Evolutionary conservation across 345 rosid species (phyloP).

Genomic region (Lepidium aucheri): DNA sequence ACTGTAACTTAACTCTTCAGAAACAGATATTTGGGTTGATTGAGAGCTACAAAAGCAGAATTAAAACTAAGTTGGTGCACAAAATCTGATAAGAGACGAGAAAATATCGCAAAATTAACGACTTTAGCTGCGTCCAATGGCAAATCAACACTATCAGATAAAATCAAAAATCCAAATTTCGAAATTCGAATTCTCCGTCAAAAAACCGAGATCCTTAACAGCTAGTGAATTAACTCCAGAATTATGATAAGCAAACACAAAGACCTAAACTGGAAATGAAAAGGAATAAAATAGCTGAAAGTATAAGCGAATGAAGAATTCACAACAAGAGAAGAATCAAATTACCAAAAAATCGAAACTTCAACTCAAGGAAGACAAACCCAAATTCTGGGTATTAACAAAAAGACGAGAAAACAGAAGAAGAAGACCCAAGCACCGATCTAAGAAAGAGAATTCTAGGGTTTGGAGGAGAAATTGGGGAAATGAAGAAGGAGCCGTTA

Average conservation of each 20-base stretch:
- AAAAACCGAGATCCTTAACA: neutral
- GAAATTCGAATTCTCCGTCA: neutral
- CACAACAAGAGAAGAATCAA: neutral
- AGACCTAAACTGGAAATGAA: neutral
- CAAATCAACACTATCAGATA: neutral
- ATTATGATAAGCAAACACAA: neutral
- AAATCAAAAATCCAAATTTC: neutral
- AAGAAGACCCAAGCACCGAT: neutral
- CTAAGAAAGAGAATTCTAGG: conserved; percentile 1
- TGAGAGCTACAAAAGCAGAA: conserved; percentile 17
- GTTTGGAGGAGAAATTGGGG: neutral
- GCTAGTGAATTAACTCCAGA: neutral
- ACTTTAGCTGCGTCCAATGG: neutral
- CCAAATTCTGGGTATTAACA: conserved; percentile 4
- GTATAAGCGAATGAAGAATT: neutral
- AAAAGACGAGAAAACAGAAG: neutral
- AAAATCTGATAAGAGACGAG: neutral
- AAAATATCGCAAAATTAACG: neutral
- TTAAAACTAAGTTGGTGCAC: neutral
- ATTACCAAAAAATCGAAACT: neutral
- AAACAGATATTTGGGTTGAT: neutral
- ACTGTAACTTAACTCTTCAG: neutral
- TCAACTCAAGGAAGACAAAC: neutral
- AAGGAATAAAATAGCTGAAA: neutral
- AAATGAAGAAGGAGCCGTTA: conserved; percentile 18